phyloP scores from a whole-genome alignment of 208 protist species.

The Naegleria lovaniensis region DNA sequence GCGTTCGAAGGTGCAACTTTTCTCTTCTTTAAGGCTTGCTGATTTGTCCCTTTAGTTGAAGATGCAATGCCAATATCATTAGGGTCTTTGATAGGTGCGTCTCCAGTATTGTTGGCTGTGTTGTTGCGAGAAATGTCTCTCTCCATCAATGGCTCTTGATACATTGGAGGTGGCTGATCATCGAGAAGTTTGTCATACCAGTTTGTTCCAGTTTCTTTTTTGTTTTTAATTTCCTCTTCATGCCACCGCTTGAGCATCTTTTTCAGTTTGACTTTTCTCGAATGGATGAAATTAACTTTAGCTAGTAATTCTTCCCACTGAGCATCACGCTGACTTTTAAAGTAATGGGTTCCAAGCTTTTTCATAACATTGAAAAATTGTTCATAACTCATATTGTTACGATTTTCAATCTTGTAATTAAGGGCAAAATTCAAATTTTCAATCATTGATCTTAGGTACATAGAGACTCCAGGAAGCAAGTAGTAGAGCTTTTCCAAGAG shows the following conservation, averaged over 20 bases:
- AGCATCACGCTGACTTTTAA: not conserved
- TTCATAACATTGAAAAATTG: constrained; percentile 1
- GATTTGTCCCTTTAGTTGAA: no score
- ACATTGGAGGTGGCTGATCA: not conserved
- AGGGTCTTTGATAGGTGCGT: no score
- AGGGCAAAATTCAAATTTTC: not conserved
- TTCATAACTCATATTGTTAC: constrained; percentile 14
- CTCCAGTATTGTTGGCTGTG: no score
- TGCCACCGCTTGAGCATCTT: constrained; percentile 18
- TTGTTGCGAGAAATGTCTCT: no score
- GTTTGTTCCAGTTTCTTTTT: not conserved
- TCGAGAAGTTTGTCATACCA: not conserved
- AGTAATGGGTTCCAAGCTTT: not conserved
- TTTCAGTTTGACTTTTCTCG: constrained; percentile 24
- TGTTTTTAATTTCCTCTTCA: not conserved
- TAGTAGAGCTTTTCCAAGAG: not conserved
- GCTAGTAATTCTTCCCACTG: constrained; percentile 18
- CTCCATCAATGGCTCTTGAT: no score
- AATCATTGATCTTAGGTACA: not conserved
- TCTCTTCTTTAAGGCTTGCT: no score
- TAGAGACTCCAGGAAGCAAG: not conserved
- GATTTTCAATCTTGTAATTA: constrained; percentile 20
- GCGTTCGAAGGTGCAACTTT: no score
- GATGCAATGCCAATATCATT: no score
- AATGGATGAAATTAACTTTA: constrained; percentile 10